Conservation (phyloP, 148 eudicot genomes). For the Silene latifolia region DNA sequence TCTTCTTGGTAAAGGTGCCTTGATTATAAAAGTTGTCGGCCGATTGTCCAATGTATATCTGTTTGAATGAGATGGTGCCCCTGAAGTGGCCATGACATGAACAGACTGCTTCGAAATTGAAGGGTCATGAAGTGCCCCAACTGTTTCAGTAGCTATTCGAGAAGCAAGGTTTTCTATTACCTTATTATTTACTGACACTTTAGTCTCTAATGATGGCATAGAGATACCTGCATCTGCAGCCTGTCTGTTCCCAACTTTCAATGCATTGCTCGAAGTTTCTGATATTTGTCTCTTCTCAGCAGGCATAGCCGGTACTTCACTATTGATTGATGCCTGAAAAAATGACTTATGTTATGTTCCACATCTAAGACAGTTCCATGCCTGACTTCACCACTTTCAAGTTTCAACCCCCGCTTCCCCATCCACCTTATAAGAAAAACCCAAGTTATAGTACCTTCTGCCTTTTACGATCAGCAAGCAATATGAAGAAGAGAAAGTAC, state of each 20-base stretch:
- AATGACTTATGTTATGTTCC: neutral
- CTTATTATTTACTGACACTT: conserved; percentile 24
- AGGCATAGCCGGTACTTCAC: conserved; percentile 46
- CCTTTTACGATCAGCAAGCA: neutral
- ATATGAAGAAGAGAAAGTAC: no score
- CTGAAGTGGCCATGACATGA: conserved; percentile 52
- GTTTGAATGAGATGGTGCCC: conserved; percentile 44
- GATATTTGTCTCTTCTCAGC: conserved; percentile 50
- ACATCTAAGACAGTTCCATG: neutral
- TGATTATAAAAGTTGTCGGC: conserved; percentile 60
- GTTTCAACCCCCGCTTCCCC: neutral
- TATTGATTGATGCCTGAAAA: conserved; percentile 68
- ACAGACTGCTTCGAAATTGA: conserved; percentile 41
- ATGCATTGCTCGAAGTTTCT: conserved; percentile 35
- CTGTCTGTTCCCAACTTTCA: conserved; percentile 32
- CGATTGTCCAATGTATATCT: conserved; percentile 88
- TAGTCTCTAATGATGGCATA: conserved; percentile 35
- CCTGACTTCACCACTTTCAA: neutral
- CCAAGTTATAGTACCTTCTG: neutral
- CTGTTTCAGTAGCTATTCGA: conserved; percentile 25
- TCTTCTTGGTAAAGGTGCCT: conserved; percentile 62
- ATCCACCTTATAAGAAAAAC: neutral
- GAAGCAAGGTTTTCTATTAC: conserved; percentile 32
- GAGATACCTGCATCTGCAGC: conserved; percentile 31
- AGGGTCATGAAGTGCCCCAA: conserved; percentile 34